Conservation (phyloP, 163 green algal species). For the Botryococcus braunii region DNA sequence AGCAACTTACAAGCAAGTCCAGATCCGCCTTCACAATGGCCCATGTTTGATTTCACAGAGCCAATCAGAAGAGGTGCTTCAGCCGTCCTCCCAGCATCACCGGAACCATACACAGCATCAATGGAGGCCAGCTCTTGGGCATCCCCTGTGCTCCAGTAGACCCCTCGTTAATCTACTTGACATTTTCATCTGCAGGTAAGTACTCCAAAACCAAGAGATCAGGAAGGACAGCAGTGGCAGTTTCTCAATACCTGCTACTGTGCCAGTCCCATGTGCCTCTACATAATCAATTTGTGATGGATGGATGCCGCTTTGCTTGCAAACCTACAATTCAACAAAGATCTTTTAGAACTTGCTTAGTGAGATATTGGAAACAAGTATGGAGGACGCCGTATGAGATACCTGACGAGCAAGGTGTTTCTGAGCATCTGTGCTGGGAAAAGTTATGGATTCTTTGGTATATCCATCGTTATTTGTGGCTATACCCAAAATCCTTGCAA, state of each 20-base stretch:
- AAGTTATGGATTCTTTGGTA: constrained; percentile 7
- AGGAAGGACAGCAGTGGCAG: constrained; percentile 5
- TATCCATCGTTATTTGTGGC: constrained; percentile 12
- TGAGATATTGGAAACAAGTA: too few relatives aligned
- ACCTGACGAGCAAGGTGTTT: constrained; percentile 1
- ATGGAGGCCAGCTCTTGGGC: constrained; percentile 12
- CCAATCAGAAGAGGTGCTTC: constrained; percentile 8
- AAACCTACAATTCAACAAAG: too few relatives aligned
- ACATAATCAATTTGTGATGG: constrained; percentile 5
- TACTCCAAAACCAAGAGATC: constrained; percentile 2
- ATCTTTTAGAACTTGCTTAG: too few relatives aligned
- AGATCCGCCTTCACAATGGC: constrained; percentile 12
- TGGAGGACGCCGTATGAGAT: background rate
- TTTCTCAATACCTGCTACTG: constrained; percentile 6
- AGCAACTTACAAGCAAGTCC: constrained; percentile 8
- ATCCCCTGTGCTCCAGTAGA: too few relatives aligned
- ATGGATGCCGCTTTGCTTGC: background rate
- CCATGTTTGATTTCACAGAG: constrained; percentile 15
- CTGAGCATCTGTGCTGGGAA: constrained; percentile 3
- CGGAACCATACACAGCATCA: constrained; percentile 5
- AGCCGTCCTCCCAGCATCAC: background rate
- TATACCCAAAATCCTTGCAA: background rate
- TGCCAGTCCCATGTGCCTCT: constrained; percentile 13
- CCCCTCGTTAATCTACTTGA: too few relatives aligned
- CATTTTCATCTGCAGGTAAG: constrained; percentile 6